phyloP scores from a whole-genome alignment of 176 grass and related monocot species.

The Cocos nucifera region DNA sequence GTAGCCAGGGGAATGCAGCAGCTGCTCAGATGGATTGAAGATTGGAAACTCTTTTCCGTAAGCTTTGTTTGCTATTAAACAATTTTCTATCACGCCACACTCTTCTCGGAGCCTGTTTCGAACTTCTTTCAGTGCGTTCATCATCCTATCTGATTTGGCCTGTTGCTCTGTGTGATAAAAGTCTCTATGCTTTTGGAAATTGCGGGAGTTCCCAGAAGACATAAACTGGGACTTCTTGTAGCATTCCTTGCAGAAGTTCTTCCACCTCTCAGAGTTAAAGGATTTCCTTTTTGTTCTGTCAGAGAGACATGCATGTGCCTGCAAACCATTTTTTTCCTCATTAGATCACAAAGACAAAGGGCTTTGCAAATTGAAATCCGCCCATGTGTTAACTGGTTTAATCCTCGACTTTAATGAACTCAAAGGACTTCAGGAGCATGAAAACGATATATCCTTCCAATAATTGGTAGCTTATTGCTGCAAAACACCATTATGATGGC shows the following conservation, averaged over 20 bases:
- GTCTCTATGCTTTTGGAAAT: no score
- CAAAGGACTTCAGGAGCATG: no score
- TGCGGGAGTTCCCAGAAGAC: no score
- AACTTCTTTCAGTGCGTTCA: slow-evolving; percentile 36
- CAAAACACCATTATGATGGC: no score
- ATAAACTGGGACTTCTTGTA: slow-evolving; percentile 13
- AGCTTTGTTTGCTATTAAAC: slow-evolving; percentile 33
- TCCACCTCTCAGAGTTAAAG: slow-evolving; percentile 36
- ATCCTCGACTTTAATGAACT: no score
- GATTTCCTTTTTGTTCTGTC: slow-evolving; percentile 44
- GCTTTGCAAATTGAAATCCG: no score
- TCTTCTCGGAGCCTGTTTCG: slow-evolving; percentile 51
- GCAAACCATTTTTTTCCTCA: background rate
- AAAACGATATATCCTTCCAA: no score
- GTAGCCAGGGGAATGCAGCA: slow-evolving; percentile 28
- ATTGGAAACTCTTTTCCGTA: slow-evolving; percentile 35
- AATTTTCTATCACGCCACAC: slow-evolving; percentile 60
- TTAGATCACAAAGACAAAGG: no score
- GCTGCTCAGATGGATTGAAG: slow-evolving; percentile 49
- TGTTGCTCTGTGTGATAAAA: no score
- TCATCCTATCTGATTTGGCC: no score
- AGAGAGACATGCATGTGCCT: slow-evolving; percentile 74
- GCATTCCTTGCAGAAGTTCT: slow-evolving; percentile 58
- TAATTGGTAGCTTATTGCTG: no score
- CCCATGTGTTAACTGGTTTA: no score